Percentiles rank a stretch among this genome's conserved stretches.
phyloP scores from a whole-genome alignment of 805 yeast genomes.

The Lachancea fermentati region DNA sequence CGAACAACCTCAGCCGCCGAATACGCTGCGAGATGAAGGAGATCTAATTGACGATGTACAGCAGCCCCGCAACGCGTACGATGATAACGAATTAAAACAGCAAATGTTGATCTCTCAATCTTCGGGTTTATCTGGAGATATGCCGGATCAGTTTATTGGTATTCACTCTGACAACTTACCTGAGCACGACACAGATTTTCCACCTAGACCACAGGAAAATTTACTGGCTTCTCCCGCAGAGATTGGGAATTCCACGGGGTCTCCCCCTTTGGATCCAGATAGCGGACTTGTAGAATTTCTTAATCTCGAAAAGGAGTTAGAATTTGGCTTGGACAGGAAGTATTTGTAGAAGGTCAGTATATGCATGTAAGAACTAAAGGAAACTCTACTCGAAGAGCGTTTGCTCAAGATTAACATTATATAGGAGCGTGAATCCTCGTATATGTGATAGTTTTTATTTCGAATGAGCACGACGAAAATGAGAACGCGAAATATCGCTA shows the following conservation, averaged over 20 bases:
- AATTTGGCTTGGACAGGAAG: constrained; percentile 59
- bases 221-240: constrained; percentile 23
- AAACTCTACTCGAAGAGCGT: too few species aligned
- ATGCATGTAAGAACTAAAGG: too few species aligned
- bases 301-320: constrained; percentile 60
- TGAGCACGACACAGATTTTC: constrained; percentile 40
- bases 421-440: too few species aligned
- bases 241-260: constrained; percentile 6
- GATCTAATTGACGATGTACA: constrained; percentile 1
- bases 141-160: constrained; percentile 34
- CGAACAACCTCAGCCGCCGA: constrained; percentile 27
- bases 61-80: constrained; percentile 1
- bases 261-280: constrained; percentile 21
- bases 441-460: too few species aligned
- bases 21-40: constrained; percentile 14
- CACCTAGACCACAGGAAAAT: constrained; percentile 60
- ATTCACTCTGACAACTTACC: constrained; percentile 44
- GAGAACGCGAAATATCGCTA: too few species aligned
- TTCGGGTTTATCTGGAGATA: constrained; percentile 15
- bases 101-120: constrained; percentile 23
- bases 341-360: too few species aligned
- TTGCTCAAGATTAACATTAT: too few species aligned
- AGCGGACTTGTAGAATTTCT: constrained; percentile 24
- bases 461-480: too few species aligned
- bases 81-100: constrained; percentile 15